Base-by-base conservation (phyloP, 2,329 filamentous ascomycete genomes). In the Plenodomus biglobosus region DNA sequence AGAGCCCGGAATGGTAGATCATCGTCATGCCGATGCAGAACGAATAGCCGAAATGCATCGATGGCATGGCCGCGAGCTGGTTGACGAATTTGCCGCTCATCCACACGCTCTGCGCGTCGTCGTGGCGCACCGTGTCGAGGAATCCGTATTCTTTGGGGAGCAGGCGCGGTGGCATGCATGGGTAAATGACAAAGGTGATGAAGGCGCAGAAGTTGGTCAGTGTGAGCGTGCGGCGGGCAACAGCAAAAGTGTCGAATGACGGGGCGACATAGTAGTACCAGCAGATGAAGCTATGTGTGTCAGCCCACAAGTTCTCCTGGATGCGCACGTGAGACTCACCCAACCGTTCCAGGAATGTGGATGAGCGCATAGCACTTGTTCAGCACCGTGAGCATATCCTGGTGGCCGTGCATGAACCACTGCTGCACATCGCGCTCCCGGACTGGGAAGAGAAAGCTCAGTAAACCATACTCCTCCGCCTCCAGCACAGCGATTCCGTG, bases 191-290 rank as follows among this genome's bases (percentile, higher is more conserved):
- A 67, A 80, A 80, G 38, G 78, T 76, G 42, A 73, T 63, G 61
- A 81, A 80, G 40, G 78, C 76, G 55, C 77, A 67, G 59, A 82
- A 76, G 64, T 82, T 81, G 50, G 78, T 79, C 18, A 81, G 69
- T 5, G 74, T 76, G 64, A 77, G 71, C 27, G 75, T 77, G 13
- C 75, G 73, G 46, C 75, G 75, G 38, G 69, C 74, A 32, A 68
- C 59, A 35, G 75, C 69, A 52, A 76, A 77, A 17, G 72, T 73
- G 22, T 71, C 61, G 62, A 78, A 75, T 1, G 72, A 77, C 3
- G 78, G 78, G 3, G 82, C 81, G 36, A 78, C 76, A 63, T 81
- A 81, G 68, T 85, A 85, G 67, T 83, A 85, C 78, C 80, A 85
- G 37, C 79, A 82, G 43, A 85, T 80, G 65, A 85, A 85, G 46